Evolutionary conservation across 1,284 basidiomycete species (phyloP).

Genomic region (Microbotryum intermedium): DNA sequence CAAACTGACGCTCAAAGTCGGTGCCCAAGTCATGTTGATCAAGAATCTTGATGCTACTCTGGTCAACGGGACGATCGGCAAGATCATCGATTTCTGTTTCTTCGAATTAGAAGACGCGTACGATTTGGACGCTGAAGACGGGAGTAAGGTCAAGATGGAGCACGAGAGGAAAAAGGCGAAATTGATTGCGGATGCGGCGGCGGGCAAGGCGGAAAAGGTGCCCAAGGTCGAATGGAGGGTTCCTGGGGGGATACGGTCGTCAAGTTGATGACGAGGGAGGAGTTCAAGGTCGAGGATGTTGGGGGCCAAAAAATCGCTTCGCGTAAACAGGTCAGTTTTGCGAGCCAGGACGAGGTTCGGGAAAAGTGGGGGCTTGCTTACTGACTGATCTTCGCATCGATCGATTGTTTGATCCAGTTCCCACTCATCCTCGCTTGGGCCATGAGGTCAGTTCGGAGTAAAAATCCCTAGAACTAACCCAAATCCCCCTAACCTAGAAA

Average conservation of each 20-base stretch:
- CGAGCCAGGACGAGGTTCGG: too few relatives aligned
- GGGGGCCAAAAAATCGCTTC: constrained; percentile 59
- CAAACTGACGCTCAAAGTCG: constrained; percentile 54
- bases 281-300: constrained; percentile 76
- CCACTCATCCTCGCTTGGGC: constrained; percentile 19
- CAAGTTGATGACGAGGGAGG: constrained; percentile 49
- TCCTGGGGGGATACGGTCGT: constrained; percentile 14
- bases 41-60: constrained; percentile 66
- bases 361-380: neutral
- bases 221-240: constrained; percentile 27
- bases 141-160: constrained; percentile 40
- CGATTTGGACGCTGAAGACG: constrained; percentile 31
- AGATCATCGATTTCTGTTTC: constrained; percentile 55
- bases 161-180: constrained; percentile 41
- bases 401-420: too few relatives aligned
- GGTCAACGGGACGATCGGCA: constrained; percentile 76
- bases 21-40: constrained; percentile 60
- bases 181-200: constrained; percentile 13
- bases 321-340: constrained; percentile 28
- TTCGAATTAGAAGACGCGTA: constrained; percentile 36
- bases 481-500: too few relatives aligned
- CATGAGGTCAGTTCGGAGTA: constrained; percentile 17
- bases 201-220: constrained; percentile 27
- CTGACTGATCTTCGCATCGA: constrained; percentile 1
- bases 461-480: constrained; percentile 28